Evolutionary conservation across 495 filamentous ascomycete species (phyloP).

Genomic region (Tuber microsphaerosporum): DNA sequence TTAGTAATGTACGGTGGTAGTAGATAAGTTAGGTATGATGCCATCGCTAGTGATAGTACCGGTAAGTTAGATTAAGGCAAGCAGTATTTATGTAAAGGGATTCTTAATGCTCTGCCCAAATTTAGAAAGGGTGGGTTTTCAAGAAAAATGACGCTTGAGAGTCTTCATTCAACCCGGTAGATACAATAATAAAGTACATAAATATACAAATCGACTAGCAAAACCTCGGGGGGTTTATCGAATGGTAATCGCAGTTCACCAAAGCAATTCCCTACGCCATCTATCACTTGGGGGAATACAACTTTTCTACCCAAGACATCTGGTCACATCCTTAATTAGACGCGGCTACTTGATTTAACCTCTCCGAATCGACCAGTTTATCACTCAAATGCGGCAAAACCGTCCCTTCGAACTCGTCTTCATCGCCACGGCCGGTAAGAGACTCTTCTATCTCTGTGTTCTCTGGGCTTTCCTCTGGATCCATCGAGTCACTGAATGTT

Average conservation of each 20-base stretch:
- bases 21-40: too few species aligned
- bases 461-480: neutral
- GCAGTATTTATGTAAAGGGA: neutral
- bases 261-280: neutral
- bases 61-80: too few species aligned
- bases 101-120: neutral
- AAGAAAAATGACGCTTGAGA: neutral
- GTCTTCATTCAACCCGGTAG: neutral
- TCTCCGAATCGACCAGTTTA: neutral
- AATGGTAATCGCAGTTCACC: neutral
- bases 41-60: neutral
- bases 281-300: neutral
- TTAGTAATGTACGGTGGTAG: too few species aligned
- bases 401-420: neutral
- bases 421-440: neutral
- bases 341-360: neutral
- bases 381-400: neutral
- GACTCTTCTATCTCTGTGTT: neutral
- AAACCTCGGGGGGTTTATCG: neutral
- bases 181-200: constrained; percentile 1
- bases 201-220: neutral
- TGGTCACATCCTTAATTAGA: neutral
- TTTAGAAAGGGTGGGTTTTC: neutral
- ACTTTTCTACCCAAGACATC: neutral
- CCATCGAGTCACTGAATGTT: neutral